Evolutionary conservation across 306 rosid species (phyloP).

Genomic region (Quercus ilex): DNA sequence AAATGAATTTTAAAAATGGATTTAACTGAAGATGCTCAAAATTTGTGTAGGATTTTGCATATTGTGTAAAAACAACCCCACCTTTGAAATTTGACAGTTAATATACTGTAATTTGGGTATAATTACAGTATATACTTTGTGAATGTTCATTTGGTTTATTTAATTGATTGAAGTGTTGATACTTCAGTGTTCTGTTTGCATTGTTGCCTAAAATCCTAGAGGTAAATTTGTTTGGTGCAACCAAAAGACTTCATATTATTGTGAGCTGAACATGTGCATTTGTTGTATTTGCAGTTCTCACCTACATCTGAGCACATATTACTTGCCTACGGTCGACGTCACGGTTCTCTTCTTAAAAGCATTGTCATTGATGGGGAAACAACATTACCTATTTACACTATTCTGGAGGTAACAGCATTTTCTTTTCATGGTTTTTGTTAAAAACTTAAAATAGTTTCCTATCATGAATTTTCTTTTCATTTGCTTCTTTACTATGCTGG

Average conservation of each 20-base stretch:
- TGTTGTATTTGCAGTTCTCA: conserved; percentile 40
- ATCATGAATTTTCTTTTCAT: conserved; percentile 4
- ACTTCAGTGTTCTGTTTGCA: not conserved
- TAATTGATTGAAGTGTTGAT: not conserved
- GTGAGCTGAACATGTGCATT: conserved; percentile 23
- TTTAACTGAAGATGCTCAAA: not conserved
- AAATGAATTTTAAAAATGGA: not conserved
- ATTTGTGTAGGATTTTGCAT: not conserved
- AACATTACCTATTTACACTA: conserved; percentile 90
- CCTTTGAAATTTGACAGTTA: not conserved
- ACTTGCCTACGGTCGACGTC: conserved; percentile 63
- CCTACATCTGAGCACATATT: conserved; percentile 61
- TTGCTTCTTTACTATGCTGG: not conserved
- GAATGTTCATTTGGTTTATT: not conserved
- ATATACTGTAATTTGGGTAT: not conserved
- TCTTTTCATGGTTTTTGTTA: not conserved
- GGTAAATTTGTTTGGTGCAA: conserved; percentile 4
- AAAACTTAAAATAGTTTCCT: conserved; percentile 2
- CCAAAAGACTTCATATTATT: not conserved
- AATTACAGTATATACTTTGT: not conserved
- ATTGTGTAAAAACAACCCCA: not conserved
- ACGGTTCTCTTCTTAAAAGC: conserved; percentile 64
- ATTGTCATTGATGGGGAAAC: conserved; percentile 92
- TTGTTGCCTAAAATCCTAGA: not conserved
- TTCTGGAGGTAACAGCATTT: conserved; percentile 71